These are phyloP conservation scores for Calonectria fujianensis DNA, from an alignment of 2,329 filamentous ascomycete genomes.

Conservation along the genomic window DNA sequence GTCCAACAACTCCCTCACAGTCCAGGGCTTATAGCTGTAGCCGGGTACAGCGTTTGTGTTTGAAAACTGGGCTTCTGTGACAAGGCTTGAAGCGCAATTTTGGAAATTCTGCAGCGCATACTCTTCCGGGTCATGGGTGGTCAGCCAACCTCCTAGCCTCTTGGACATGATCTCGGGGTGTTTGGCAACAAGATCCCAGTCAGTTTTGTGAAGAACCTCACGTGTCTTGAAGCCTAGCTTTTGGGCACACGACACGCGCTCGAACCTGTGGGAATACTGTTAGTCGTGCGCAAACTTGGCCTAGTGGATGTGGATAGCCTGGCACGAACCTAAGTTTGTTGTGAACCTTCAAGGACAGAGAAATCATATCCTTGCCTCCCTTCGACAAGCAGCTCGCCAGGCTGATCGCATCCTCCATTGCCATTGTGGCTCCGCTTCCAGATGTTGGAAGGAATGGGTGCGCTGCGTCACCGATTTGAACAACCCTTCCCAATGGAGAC, in stretches of 20 bases:
- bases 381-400: neutral
- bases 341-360: neutral
- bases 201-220: neutral
- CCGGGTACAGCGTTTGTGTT: conserved; percentile 3
- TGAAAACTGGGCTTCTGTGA: neutral
- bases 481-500: conserved; percentile 1
- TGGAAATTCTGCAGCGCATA: conserved; percentile 2
- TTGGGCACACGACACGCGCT: conserved; percentile 2
- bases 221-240: conserved; percentile 3
- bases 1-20: neutral
- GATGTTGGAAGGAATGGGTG: conserved; percentile 9
- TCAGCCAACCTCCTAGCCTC: conserved; percentile 5
- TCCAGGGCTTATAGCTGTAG: conserved; percentile 1
- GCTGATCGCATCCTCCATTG: conserved; percentile 17
- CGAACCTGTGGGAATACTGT: neutral
- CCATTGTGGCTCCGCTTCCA: conserved; percentile 13
- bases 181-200: conserved; percentile 16
- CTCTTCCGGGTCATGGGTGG: neutral
- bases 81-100: neutral
- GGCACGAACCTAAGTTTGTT: conserved; percentile 16
- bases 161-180: conserved; percentile 10
- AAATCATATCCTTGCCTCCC: conserved; percentile 18
- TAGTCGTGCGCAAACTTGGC: neutral
- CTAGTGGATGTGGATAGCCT: too few relatives aligned
- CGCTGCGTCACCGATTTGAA: conserved; percentile 13